Evolutionary conservation across 768 basidiomycete genomes (phyloP), one percentile per base, ranked within the genome.

Genomic region (Hericium rajendrae): DNA sequence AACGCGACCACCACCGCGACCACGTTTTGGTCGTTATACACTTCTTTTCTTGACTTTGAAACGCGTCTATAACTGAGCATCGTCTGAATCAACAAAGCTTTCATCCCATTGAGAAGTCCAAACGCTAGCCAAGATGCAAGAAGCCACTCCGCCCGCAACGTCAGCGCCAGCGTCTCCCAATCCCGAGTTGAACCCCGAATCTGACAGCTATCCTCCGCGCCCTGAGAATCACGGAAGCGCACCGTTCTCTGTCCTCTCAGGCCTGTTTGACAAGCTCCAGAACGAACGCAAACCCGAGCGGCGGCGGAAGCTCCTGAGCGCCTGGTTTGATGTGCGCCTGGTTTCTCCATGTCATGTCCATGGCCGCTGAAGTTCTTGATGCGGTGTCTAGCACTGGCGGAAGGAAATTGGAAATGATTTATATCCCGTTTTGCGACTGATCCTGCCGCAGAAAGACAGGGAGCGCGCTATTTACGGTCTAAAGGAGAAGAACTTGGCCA

Each of bases 381-480:
- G 91, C 32, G 32, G 46, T 56, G 52, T 54, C 48, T 63, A 91
- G 86, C 84, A 87, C 66, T 98, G 94, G 92, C 79, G 94, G 62
- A 74, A 82, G 46, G 80, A 89, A 64, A 86, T 92, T 48, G 97
- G 97, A 0, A 74, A 82, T 64, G 91, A 98, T 67, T 70, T 99
- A 38, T 97, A 89, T 69, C 94, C 95, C 4, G 83, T 94, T 32
- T 74, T 98, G 51, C 84, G 94, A 37, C 77, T 99, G 20, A 76
- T 99, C 53, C 76, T 99, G 41, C 97, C 97, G 6, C 94, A 98
- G 93, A 91, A 97, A 81, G 97, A 98, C 68, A 80, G 87, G 38
- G 92, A 97, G 60, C 84, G 97, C 54, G 81, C 91, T 0, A 85
- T 94, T 0, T 99, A 98, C 69, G 91, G 93, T 13, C 71, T 97